phyloP scores from a whole-genome alignment of 148 eudicot genomes.

The Camellia granthamiana region DNA sequence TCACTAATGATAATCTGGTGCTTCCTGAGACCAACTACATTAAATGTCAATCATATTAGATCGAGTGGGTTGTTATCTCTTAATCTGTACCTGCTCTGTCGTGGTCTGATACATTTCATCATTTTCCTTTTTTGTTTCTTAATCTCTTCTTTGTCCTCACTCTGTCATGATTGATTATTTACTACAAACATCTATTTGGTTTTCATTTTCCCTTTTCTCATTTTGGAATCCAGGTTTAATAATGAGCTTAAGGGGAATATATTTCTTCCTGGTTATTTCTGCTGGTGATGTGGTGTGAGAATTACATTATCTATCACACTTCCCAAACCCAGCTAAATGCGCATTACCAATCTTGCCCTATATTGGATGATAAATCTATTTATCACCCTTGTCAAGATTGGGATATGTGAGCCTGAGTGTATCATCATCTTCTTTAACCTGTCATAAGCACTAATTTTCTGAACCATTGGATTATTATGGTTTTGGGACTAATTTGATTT shows the following conservation, averaged over 20 bases:
- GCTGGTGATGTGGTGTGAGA: slow-evolving; percentile 13
- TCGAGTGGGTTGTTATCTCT: too few species aligned
- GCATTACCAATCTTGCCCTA: neutral
- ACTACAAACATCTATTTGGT: neutral
- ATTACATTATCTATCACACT: neutral
- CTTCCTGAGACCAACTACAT: too few species aligned
- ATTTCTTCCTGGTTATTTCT: neutral
- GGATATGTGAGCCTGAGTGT: too few species aligned
- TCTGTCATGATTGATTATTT: neutral
- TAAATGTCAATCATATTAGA: too few species aligned
- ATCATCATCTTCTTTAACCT: too few species aligned
- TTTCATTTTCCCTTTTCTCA: neutral
- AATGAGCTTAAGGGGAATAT: too few species aligned
- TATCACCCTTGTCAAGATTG: too few species aligned
- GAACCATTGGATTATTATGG: too few species aligned
- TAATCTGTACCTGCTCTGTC: neutral
- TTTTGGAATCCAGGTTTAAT: neutral
- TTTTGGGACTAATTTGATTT: too few species aligned
- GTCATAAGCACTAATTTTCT: too few species aligned
- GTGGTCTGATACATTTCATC: neutral
- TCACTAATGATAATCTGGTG: too few species aligned
- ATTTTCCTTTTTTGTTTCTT: too few species aligned
- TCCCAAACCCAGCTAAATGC: slow-evolving; percentile 22
- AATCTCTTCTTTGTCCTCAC: neutral
- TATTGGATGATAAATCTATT: neutral